phyloP scores from a whole-genome alignment of 2,329 filamentous ascomycete species.

The Cytospora chrysosperma region DNA sequence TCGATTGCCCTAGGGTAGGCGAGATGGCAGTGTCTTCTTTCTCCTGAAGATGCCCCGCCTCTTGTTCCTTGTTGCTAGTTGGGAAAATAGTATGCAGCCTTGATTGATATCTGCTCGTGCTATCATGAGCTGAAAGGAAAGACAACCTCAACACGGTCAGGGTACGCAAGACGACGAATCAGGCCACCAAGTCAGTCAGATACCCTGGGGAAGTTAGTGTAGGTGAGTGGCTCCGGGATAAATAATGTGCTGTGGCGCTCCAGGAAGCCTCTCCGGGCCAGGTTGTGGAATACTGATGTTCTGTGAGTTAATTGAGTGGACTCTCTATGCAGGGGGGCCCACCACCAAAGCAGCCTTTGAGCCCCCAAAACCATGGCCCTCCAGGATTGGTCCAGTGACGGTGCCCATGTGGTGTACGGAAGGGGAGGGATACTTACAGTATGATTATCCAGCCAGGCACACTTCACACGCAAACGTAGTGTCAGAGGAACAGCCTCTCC shows the following conservation, averaged over 20 bases:
- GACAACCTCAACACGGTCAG: slow-evolving; percentile 17
- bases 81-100: slow-evolving; percentile 10
- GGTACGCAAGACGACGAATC: slow-evolving; percentile 17
- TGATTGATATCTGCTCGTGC: slow-evolving; percentile 15
- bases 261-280: slow-evolving; percentile 14
- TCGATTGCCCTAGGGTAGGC: slow-evolving; percentile 9
- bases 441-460: slow-evolving; percentile 4
- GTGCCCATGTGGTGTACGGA: slow-evolving; percentile 1
- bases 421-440: slow-evolving; percentile 16
- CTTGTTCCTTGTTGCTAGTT: slow-evolving; percentile 16
- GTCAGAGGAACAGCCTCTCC: neutral
- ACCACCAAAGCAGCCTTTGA: neutral
- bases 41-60: neutral
- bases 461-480: slow-evolving; percentile 4
- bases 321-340: slow-evolving; percentile 15
- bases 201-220: slow-evolving; percentile 23
- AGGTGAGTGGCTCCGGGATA: slow-evolving; percentile 17
- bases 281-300: slow-evolving; percentile 17
- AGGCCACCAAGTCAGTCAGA: slow-evolving; percentile 13
- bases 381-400: slow-evolving; percentile 15
- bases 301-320: slow-evolving; percentile 18
- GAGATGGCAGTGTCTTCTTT: slow-evolving; percentile 8
- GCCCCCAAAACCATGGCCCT: slow-evolving; percentile 10
- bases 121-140: slow-evolving; percentile 23
- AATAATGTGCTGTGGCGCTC: slow-evolving; percentile 23